Evolutionary conservation across 805 yeast species (phyloP).

Genomic region (Starmerella ratchasimensis): DNA sequence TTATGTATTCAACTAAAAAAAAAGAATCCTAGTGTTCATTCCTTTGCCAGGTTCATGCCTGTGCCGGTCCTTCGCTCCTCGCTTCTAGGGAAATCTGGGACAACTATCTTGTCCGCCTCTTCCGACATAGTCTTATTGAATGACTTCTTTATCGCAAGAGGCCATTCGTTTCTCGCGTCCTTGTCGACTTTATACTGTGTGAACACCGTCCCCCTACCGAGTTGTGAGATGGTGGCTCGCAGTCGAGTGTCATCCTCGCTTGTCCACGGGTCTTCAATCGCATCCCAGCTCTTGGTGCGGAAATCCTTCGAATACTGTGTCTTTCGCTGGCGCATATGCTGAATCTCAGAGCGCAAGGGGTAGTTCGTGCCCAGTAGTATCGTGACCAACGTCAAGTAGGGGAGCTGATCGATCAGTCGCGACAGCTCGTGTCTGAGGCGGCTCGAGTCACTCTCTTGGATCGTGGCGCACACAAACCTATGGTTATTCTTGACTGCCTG

Average conservation of each 20-base stretch:
- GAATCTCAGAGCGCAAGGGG: constrained; percentile 30
- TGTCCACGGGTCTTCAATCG: constrained; percentile 40
- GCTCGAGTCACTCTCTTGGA: not conserved
- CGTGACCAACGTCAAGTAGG: constrained; percentile 46
- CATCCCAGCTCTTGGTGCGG: constrained; percentile 32
- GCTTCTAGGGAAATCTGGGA: too few relatives aligned
- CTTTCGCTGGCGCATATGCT: constrained; percentile 33
- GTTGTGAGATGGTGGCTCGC: constrained; percentile 34
- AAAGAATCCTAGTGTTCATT: too few relatives aligned
- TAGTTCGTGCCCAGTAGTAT: constrained; percentile 53
- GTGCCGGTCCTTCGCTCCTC: too few relatives aligned
- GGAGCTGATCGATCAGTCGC: constrained; percentile 38
- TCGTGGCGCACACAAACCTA: constrained; percentile 7
- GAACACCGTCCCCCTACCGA: constrained; percentile 49
- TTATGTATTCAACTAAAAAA: too few relatives aligned
- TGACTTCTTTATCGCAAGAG: not conserved
- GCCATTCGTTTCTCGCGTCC: not conserved
- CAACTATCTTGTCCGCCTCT: too few relatives aligned
- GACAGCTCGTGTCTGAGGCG: constrained; percentile 34
- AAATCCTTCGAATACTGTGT: constrained; percentile 34
- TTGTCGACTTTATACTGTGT: constrained; percentile 28
- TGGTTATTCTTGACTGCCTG: not conserved
- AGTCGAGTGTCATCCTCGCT: constrained; percentile 36
- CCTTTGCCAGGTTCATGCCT: too few relatives aligned
- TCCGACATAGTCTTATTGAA: not conserved